Base-by-base conservation (phyloP, 2,329 filamentous ascomycete species). In the Fusarium sp. region DNA sequence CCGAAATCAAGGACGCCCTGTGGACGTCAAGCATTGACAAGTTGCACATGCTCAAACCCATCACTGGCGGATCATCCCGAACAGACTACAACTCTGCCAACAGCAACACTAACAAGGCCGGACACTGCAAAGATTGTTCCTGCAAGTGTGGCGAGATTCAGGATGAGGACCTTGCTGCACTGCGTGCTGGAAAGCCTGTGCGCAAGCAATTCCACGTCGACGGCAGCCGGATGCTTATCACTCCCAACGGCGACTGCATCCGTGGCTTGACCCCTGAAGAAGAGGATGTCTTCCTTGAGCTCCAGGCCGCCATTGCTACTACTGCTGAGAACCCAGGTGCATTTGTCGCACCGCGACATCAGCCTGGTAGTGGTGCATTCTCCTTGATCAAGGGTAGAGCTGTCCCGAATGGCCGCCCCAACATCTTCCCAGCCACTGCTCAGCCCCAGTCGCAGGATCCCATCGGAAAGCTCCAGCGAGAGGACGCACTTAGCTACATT, bases 161-260 rank as follows among this genome's bases (percentile, higher is more conserved):
- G 51, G 79, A 80, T 12, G 78, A 89, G 47, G 89, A 92, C 65
- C 85, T 89, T 31, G 81, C 83, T 13, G 78, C 82, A 3, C 82
- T 91, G 7, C 82, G 85, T n/a, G 82, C 84, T 2, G 89, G 89
- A 50, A 84, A 85, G 65, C 82, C 88, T 11, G 88, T 92, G 9
- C 87, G 86, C 64, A 91, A 91, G 77, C 80, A 90, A 40, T 81
- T 81, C 51, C 80, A 81, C 52, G 83, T 89, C 2, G 90, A 92
- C 66, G 90, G 89, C 59, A 86, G 87, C 77, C 87, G 91, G 28
- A 89, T 92, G 68, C 86, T 95, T 71, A 88, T 95, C 55, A 94
- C 92, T 0, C 91, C 92, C 0, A 90, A 92, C 66, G 92, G 93
- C 11, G 90, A 93, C 67, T 93, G 92, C 76, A 84, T 95, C n/a